Evolutionary conservation across 805 yeast species (phyloP), one percentile per base, ranked within the genome.

Genomic region (Lipomyces chichibuensis): DNA sequence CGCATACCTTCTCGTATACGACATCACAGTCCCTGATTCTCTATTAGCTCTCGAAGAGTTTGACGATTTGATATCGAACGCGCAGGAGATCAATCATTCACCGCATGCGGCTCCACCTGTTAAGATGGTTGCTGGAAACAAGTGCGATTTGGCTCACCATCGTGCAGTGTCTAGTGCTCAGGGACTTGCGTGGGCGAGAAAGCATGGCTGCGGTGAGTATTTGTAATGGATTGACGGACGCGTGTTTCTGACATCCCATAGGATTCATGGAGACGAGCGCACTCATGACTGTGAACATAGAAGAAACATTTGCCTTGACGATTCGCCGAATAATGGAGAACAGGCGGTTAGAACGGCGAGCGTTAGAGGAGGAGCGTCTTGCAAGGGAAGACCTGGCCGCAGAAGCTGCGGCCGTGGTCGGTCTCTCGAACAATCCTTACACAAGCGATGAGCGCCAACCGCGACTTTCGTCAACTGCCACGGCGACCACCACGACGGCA

Each of bases 201-300:
- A 82, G 64, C 87, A 88, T 73, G 81, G 82, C 13, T 66, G 70
- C 39, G 67, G 69, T 63, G 52, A 20, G 69, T 52, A 29, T 20
- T 27, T 54, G 25, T 27, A 7, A n/a, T 13, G n/a, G 60, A n/a
- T 0, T 20, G 14, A 29, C 11, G 23, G 25, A 13, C 5, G 3
- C 5, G 8, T 11, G 20, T 25, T 13, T 7, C n/a, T 43, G 43
- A 56, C 20, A 37, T 11, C 1, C 7, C 64, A 84, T 88, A 65
- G 91, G 90, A 53, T 92, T 92, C 77, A 84, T 91, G 77, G 98
- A 92, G 78, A 92, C 97, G 3, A 86, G 92, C 60, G 97, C 97
- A 20, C 91, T 91, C 77, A 90, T 89, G 74, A 88, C 91, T 73
- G 87, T 89, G 74, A 91, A 92, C 73, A 96, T 92, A 54, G 94